Conservation (phyloP, 1,284 basidiomycete genomes). For the Marasmius fiardii region DNA sequence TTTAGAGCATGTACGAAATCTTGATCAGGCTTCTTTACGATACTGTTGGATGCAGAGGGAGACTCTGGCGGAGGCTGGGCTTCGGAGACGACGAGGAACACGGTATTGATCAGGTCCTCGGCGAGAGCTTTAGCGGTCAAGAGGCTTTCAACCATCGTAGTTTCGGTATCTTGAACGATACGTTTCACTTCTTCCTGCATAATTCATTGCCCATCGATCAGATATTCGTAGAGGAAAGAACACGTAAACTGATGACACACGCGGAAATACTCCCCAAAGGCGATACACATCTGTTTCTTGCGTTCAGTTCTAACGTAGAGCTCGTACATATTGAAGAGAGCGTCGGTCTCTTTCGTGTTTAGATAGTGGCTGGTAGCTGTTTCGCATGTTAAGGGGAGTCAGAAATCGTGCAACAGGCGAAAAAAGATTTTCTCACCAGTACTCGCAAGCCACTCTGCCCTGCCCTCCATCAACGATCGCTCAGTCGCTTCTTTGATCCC, state of each 20-base stretch:
- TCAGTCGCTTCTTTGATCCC: slow-evolving; percentile 50
- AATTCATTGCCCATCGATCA: not conserved
- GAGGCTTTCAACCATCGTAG: slow-evolving; percentile 78
- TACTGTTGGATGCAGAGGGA: slow-evolving; percentile 27
- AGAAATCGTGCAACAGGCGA: not conserved
- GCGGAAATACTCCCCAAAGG: slow-evolving; percentile 59
- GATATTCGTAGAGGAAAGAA: not conserved
- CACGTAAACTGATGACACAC: slow-evolving; percentile 29
- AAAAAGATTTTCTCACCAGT: slow-evolving; percentile 38
- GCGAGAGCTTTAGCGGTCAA: slow-evolving; percentile 69
- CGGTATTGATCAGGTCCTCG: slow-evolving; percentile 44
- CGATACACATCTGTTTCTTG: slow-evolving; percentile 51
- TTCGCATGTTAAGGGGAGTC: not conserved
- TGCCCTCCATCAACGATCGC: slow-evolving; percentile 49
- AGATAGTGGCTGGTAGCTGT: slow-evolving; percentile 61
- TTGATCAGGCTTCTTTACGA: slow-evolving; percentile 35
- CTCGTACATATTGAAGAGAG: slow-evolving; percentile 58
- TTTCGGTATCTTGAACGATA: slow-evolving; percentile 56
- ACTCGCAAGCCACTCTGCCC: slow-evolving; percentile 55
- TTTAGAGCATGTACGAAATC: slow-evolving; percentile 60
- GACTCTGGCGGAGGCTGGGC: slow-evolving; percentile 1
- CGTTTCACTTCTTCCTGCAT: slow-evolving; percentile 46
- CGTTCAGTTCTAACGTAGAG: slow-evolving; percentile 63
- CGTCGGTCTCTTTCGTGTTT: slow-evolving; percentile 42
- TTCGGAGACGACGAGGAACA: slow-evolving; percentile 34